Base-by-base conservation (phyloP, 2,329 filamentous ascomycete species). In the Didymella sp. region DNA sequence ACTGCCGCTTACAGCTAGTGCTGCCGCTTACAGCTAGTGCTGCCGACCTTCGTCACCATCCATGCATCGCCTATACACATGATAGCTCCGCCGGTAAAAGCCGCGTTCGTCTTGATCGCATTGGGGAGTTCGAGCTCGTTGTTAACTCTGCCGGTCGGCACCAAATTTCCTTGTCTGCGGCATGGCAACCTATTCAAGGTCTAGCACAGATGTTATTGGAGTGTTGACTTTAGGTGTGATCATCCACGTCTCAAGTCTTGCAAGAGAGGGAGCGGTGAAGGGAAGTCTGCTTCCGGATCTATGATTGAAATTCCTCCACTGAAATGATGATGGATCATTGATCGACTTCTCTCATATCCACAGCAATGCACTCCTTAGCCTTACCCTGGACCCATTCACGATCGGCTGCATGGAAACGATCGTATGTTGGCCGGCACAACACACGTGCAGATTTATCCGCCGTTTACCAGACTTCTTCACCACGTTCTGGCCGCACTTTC, bases 1-100 rank as follows among this genome's bases (percentile, higher is more conserved):
- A 51, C 17, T 58, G 38, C 62, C 52, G 27, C 43, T 60, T 60
- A 27, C 25, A 60, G 61, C 51, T 65, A 69, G 59, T 17, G 42
- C 38, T 41, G 37, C 15, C 31, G 30, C 43, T 60, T 60, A 27
- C 25, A 60, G 61, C 51, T 65, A 69, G 59, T 17, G 42, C 38
- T 41, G 37, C 15, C 31, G 30, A 49, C 30, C 43, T 22, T 33
- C 44, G 31, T 42, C 35, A 40, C 24, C 35, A 17, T 33, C 30
- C 27, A 35, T 51, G 48, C 25, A 19, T 40, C 42, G 47, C 41
- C 35, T 12, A 31, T 51, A 13, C 35, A 30, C 25, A 2, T 47
- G 7, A 4, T 27, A 53, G 31, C 31, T 33, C 17, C 31, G 9
- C 31, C 49, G 49, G 28, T 28, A 33, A 27, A 37, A 37, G 38